These are phyloP conservation scores for Lactarius evosmus DNA, from an alignment of 768 basidiomycete species.

Conservation along the genomic window DNA sequence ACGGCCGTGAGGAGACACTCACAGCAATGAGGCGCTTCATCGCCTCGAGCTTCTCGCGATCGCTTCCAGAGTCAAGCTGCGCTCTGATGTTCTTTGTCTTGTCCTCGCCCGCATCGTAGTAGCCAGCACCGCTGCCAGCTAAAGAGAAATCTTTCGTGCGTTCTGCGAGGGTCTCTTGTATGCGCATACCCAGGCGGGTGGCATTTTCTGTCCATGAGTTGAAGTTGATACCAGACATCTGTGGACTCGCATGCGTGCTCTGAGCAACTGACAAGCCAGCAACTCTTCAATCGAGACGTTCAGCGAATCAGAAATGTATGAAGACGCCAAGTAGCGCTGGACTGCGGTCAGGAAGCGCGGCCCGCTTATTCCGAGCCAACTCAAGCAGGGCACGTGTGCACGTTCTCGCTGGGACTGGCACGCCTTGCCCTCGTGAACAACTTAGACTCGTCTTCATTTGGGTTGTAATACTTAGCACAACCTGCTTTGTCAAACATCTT, in stretches of 20 bases:
- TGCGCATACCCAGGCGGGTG: slow-evolving; percentile 72
- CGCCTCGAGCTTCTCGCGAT: slow-evolving; percentile 89
- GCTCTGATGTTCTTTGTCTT: slow-evolving; percentile 77
- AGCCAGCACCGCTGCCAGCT: slow-evolving; percentile 51
- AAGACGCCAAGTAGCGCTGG: background rate
- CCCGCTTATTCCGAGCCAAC: background rate
- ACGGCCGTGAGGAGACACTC: slow-evolving; percentile 35
- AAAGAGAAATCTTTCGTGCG: slow-evolving; percentile 71
- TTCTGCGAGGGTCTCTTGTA: slow-evolving; percentile 81
- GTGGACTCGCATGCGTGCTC: slow-evolving; percentile 5
- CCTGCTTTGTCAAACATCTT: background rate
- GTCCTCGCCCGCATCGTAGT: slow-evolving; percentile 74
- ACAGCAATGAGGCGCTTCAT: slow-evolving; percentile 95
- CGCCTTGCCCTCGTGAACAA: too few relatives aligned
- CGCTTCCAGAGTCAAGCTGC: slow-evolving; percentile 84
- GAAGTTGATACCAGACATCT: slow-evolving; percentile 34
- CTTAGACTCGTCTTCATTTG: too few relatives aligned
- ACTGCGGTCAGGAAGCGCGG: background rate
- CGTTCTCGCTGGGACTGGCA: too few relatives aligned
- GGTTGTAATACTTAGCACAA: too few relatives aligned
- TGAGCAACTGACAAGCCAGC: background rate
- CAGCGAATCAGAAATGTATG: background rate
- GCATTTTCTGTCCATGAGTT: slow-evolving; percentile 73
- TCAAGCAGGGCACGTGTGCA: too few relatives aligned
- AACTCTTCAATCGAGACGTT: background rate